A percentile compares a stretch with the other conserved stretches of the same genome.
phyloP scores from a whole-genome alignment of 2,329 filamentous ascomycete genomes.

The Grosmannia penicillata region DNA sequence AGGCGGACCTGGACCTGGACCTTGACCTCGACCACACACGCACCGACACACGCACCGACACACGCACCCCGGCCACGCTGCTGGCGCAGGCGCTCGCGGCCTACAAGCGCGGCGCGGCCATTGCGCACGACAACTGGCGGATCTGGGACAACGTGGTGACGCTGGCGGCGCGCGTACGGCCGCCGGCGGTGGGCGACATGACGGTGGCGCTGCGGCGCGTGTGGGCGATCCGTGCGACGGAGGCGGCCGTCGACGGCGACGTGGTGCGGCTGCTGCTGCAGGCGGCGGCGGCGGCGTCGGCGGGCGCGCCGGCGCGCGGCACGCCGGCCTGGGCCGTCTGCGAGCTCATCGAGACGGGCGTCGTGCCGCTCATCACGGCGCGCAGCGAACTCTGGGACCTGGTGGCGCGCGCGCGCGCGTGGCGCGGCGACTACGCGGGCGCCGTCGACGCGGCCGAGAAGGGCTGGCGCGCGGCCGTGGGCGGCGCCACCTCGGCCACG shows the following conservation, averaged over 20 bases:
- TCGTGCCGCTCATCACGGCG: constrained; percentile 74
- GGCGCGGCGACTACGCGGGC: constrained; percentile 52
- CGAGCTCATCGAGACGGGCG: constrained; percentile 55
- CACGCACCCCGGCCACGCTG: constrained; percentile 45
- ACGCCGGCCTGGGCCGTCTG: constrained; percentile 48
- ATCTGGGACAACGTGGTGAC: constrained; percentile 97
- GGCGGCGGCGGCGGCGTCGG: constrained; percentile 33
- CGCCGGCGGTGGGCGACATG: constrained; percentile 62
- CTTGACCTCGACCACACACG: too few relatives aligned
- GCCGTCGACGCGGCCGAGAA: constrained; percentile 79
- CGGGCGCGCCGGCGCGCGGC: constrained; percentile 36
- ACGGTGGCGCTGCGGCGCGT: constrained; percentile 61
- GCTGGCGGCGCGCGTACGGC: constrained; percentile 62
- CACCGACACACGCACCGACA: too few relatives aligned
- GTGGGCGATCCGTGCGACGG: constrained; percentile 62
- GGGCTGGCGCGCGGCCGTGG: constrained; percentile 62
- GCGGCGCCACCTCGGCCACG: constrained; percentile 12
- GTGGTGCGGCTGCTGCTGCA: constrained; percentile 59
- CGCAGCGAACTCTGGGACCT: constrained; percentile 65
- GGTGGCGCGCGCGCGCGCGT: constrained; percentile 56
- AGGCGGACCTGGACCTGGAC: constrained; percentile 8
- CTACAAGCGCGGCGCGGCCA: constrained; percentile 70
- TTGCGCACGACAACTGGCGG: constrained; percentile 75
- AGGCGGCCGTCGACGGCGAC: constrained; percentile 62
- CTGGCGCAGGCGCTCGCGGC: constrained; percentile 66